phyloP scores from a whole-genome alignment of 164 flowering plant genomes.

The Berberis vulgaris region DNA sequence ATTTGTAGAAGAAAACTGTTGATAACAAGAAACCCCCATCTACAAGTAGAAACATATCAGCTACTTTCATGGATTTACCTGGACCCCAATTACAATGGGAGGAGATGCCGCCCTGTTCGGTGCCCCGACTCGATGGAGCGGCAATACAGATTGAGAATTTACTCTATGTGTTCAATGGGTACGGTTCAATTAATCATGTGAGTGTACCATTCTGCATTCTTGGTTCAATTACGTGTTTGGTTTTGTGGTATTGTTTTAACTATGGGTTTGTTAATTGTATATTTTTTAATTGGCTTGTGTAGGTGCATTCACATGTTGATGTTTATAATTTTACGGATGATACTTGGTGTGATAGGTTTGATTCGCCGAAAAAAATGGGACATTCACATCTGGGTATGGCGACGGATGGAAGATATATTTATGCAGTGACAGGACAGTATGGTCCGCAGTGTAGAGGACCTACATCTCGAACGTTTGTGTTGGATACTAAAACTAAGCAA shows the following conservation, averaged over 20 bases:
- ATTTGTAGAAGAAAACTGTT: conserved; percentile 14
- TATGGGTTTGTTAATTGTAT: background rate
- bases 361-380: conserved; percentile 91
- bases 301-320: conserved; percentile 97
- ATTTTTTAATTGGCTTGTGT: background rate
- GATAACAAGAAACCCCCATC: background rate
- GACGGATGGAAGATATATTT: conserved; percentile 89
- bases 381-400: conserved; percentile 90
- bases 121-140: conserved; percentile 76
- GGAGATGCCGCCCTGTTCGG: conserved; percentile 64
- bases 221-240: background rate
- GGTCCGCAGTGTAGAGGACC: conserved; percentile 96
- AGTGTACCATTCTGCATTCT: conserved; percentile 10
- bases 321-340: conserved; percentile 71
- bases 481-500: conserved; percentile 63
- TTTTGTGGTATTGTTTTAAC: background rate
- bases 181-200: conserved; percentile 58
- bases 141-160: conserved; percentile 67
- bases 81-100: conserved; percentile 72
- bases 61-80: conserved; percentile 65
- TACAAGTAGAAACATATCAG: conserved; percentile 33
- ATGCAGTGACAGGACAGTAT: conserved; percentile 79
- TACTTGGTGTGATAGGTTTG: conserved; percentile 76
- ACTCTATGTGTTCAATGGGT: conserved; percentile 74
- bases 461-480: conserved; percentile 48